phyloP scores from a whole-genome alignment of 345 rosid genomes.

The Melaleuca alternifolia region DNA sequence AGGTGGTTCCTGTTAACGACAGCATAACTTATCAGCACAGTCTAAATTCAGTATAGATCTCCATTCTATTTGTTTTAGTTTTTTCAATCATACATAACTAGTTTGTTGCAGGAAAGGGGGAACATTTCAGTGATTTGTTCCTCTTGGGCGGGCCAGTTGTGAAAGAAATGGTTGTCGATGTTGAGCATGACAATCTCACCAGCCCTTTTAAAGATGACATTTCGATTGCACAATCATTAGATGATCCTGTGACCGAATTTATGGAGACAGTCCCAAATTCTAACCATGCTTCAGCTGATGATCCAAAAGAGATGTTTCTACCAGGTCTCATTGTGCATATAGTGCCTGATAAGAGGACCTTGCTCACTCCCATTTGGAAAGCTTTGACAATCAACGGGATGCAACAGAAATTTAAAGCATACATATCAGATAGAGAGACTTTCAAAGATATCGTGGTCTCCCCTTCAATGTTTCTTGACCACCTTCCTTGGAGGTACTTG shows the following conservation, averaged over 20 bases:
- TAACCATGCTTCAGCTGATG: slow-evolving; percentile 14
- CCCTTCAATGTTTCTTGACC: slow-evolving; percentile 86
- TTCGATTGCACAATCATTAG: slow-evolving; percentile 4
- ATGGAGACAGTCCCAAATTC: slow-evolving; percentile 44
- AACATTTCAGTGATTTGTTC: background rate
- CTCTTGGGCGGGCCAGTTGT: background rate
- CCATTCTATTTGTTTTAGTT: background rate
- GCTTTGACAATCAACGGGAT: slow-evolving; percentile 35
- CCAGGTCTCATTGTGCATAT: slow-evolving; percentile 76
- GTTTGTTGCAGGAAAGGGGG: background rate
- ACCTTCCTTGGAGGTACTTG: slow-evolving; percentile 86
- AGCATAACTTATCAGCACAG: background rate
- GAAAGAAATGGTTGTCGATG: slow-evolving; percentile 2
- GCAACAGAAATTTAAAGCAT: slow-evolving; percentile 38
- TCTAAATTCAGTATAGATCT: background rate
- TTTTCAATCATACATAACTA: background rate
- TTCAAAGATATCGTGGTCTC: slow-evolving; percentile 73
- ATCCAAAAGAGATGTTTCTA: slow-evolving; percentile 59
- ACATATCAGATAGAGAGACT: slow-evolving; percentile 49
- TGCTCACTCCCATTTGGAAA: slow-evolving; percentile 37
- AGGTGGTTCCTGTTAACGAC: background rate
- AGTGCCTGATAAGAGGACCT: slow-evolving; percentile 29
- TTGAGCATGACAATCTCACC: slow-evolving; percentile 6
- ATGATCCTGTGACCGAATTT: slow-evolving; percentile 52
- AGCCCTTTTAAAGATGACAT: slow-evolving; percentile 10